Percentiles rank a stretch among this genome's conserved stretches.
phyloP scores from a whole-genome alignment of 2,329 filamentous ascomycete genomes.

The Coniochaeta hoffmannii region DNA sequence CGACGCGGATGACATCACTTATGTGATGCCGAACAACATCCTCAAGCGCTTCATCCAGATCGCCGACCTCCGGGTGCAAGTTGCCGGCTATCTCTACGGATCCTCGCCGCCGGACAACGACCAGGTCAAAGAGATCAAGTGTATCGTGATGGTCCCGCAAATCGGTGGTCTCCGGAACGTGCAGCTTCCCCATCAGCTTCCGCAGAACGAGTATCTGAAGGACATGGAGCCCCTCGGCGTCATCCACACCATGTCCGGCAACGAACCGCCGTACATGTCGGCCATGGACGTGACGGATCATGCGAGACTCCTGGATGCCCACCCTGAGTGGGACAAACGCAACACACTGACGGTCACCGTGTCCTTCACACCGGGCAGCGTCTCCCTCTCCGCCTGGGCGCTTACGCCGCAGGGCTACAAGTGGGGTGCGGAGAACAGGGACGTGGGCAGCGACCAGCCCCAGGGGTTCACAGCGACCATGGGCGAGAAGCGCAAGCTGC shows the following conservation, averaged over 20 bases:
- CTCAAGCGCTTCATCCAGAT: constrained; percentile 98
- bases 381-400: constrained; percentile 89
- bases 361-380: constrained; percentile 92
- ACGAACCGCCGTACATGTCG: constrained; percentile 94
- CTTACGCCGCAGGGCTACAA: constrained; percentile 89
- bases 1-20: constrained; percentile 84
- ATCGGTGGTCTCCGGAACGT: constrained; percentile 90
- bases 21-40: constrained; percentile 98
- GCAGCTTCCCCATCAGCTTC: constrained; percentile 81
- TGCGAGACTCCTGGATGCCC: constrained; percentile 77
- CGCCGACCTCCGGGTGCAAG: constrained; percentile 90
- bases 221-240: constrained; percentile 84
- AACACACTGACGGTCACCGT: constrained; percentile 94
- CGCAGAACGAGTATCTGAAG: constrained; percentile 84
- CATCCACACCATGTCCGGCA: constrained; percentile 92
- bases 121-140: constrained; percentile 93
- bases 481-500: constrained; percentile 90
- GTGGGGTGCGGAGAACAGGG: constrained; percentile 95
- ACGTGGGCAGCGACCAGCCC: constrained; percentile 85
- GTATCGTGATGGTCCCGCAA: constrained; percentile 96
- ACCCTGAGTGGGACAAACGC: constrained; percentile 72
- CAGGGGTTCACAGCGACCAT: constrained; percentile 87
- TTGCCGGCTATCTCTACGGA: constrained; percentile 93
- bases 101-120: constrained; percentile 88
- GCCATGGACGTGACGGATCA: constrained; percentile 92